Conservation (phyloP, 495 filamentous ascomycete species). For the Neurospora cerealis region DNA sequence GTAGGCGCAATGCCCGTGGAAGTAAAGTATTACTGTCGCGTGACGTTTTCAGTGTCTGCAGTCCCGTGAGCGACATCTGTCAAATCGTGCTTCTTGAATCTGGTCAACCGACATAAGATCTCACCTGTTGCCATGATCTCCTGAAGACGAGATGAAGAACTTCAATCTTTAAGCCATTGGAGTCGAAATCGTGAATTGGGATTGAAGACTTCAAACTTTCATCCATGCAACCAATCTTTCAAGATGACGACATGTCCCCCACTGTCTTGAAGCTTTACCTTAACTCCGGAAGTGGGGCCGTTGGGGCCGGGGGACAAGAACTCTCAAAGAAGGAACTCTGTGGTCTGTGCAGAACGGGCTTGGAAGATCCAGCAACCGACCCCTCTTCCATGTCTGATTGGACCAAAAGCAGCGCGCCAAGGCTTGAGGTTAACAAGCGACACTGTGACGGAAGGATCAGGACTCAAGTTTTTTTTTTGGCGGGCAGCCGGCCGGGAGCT, state of each 20-base stretch:
- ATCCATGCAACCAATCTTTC: background rate
- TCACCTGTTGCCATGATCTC: background rate
- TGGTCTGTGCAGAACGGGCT: background rate
- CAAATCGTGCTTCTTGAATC: background rate
- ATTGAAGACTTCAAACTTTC: background rate
- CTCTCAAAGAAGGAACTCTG: background rate
- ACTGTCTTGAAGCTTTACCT: background rate
- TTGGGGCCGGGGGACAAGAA: background rate
- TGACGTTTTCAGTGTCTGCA: background rate
- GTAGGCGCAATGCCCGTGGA: background rate
- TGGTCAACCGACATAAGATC: background rate
- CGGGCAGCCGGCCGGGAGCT: background rate
- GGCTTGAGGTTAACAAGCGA: background rate
- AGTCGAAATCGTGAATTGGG: background rate
- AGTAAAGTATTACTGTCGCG: background rate
- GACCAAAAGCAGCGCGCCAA: background rate
- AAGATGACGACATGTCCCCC: slow-evolving; percentile 13
- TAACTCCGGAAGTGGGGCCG: slow-evolving; percentile 1
- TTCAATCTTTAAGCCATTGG: background rate
- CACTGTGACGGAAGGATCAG: background rate
- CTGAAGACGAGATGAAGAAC: background rate
- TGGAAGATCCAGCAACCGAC: background rate
- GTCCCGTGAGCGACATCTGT: background rate
- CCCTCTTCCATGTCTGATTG: background rate
- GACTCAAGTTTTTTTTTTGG: background rate